Evolutionary conservation across 169 alveolate species (phyloP).

Genomic region (Amoebophrya sp.): DNA sequence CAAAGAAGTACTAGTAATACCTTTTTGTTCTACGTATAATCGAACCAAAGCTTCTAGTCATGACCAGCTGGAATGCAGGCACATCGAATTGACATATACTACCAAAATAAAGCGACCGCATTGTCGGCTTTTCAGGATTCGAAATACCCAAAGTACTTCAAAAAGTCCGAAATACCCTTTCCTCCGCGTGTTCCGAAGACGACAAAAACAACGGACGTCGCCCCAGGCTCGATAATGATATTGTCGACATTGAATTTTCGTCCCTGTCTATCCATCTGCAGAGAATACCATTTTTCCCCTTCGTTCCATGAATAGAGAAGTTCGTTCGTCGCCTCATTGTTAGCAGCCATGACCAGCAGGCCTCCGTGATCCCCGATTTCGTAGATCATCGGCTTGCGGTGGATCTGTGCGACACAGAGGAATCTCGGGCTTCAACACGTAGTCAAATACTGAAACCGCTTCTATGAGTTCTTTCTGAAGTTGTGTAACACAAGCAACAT

Average conservation of each 20-base stretch:
- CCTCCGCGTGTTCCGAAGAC: constrained; percentile 78
- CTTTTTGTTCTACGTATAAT: too few species aligned
- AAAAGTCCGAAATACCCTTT: constrained; percentile 73
- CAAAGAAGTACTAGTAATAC: constrained; percentile 32
- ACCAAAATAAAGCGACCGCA: too few species aligned
- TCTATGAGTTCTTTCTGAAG: neutral
- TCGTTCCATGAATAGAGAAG: constrained; percentile 80
- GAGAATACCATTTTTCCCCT: constrained; percentile 85
- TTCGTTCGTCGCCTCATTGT: constrained; percentile 69
- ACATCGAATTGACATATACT: too few species aligned
- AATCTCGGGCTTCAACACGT: too few species aligned
- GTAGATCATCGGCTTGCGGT: constrained; percentile 61
- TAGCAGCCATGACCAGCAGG: constrained; percentile 85
- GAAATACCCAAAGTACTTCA: too few species aligned
- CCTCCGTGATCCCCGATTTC: constrained; percentile 97
- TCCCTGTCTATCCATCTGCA: constrained; percentile 64
- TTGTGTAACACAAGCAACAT: neutral
- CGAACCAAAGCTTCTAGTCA: too few species aligned
- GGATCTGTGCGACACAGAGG: neutral
- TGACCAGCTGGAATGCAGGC: too few species aligned
- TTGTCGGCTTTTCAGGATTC: too few species aligned
- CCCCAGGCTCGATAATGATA: constrained; percentile 85
- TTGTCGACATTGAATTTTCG: constrained; percentile 70
- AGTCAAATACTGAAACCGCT: too few species aligned
- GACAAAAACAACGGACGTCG: constrained; percentile 78